A percentile compares a stretch with the other conserved stretches of the same genome.
Conservation (phyloP, 495 filamentous ascomycete genomes). For the Penicillium antarcticum region DNA sequence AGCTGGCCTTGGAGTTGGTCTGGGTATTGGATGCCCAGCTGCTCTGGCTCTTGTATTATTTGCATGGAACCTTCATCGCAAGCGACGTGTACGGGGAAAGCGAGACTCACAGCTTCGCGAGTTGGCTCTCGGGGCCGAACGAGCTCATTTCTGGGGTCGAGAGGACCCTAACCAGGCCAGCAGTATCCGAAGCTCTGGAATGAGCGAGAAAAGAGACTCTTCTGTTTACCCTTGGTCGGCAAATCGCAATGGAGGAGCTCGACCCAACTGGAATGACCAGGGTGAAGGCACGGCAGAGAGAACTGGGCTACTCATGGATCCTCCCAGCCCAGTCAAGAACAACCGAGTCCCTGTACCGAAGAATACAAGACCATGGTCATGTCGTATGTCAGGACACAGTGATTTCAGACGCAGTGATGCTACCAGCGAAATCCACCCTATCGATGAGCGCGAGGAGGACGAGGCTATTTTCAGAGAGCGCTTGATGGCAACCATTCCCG, state of each 20-base stretch:
- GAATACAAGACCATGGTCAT: conserved; percentile 21
- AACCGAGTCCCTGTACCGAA: conserved; percentile 22
- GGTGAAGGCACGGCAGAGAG: conserved; percentile 43
- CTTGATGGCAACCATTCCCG: conserved; percentile 22
- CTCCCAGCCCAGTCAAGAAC: conserved; percentile 52
- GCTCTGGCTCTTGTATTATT: conserved; percentile 47
- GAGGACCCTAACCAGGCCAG: conserved; percentile 34
- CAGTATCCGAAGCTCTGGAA: conserved; percentile 33
- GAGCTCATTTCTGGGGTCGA: conserved; percentile 39
- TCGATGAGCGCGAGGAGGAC: conserved; percentile 72
- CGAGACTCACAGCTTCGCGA: conserved; percentile 54
- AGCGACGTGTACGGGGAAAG: conserved; percentile 40
- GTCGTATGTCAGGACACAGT: conserved; percentile 29
- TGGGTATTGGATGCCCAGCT: conserved; percentile 63
- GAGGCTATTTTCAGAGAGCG: conserved; percentile 30
- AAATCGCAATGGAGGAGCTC: conserved; percentile 25
- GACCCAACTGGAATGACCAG: conserved; percentile 26
- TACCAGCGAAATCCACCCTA: conserved; percentile 57
- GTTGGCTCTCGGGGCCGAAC: conserved; percentile 48
- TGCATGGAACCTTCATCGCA: conserved; percentile 57
- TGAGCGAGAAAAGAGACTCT: conserved; percentile 21
- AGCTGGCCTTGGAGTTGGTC: conserved; percentile 68
- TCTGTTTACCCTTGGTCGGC: conserved; percentile 36
- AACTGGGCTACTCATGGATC: conserved; percentile 53
- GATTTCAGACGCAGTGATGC: conserved; percentile 45